Conservation (phyloP, 768 basidiomycete genomes). For the Lactarius sp. region DNA sequence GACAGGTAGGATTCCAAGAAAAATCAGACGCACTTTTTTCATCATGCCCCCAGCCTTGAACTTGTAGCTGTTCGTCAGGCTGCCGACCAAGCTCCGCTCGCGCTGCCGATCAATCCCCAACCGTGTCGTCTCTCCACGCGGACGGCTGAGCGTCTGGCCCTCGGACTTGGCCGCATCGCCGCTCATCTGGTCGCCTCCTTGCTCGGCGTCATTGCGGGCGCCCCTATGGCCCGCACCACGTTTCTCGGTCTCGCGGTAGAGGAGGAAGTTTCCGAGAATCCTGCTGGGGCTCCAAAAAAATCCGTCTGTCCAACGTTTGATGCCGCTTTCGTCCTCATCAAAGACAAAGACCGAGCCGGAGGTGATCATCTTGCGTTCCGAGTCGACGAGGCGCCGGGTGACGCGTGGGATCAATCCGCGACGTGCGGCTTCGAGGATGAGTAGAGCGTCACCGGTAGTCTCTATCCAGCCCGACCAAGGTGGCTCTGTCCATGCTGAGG, state of each 20-base stretch:
- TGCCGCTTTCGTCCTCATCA: constrained; percentile 94
- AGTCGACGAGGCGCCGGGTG: constrained; percentile 85
- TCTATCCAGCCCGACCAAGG: constrained; percentile 96
- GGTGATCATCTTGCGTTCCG: constrained; percentile 89
- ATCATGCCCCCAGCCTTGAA: constrained; percentile 92
- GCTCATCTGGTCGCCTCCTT: constrained; percentile 23
- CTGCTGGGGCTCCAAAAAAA: constrained; percentile 92
- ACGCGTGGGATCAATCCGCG: constrained; percentile 88
- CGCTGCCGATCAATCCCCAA: constrained; percentile 60
- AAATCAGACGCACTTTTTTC: constrained; percentile 76
- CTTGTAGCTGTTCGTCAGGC: constrained; percentile 88
- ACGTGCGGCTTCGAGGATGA: constrained; percentile 91
- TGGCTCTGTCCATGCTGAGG: constrained; percentile 72
- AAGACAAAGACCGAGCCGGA: constrained; percentile 96
- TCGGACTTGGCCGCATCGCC: constrained; percentile 26
- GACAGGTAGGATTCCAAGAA: background rate
- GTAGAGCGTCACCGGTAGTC: constrained; percentile 90
- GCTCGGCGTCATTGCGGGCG: constrained; percentile 40
- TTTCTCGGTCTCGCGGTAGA: constrained; percentile 93
- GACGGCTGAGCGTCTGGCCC: constrained; percentile 49
- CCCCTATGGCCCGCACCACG: constrained; percentile 60
- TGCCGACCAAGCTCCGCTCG: constrained; percentile 82
- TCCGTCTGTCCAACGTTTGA: constrained; percentile 98
- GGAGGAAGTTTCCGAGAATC: constrained; percentile 90
- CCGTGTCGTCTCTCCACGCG: constrained; percentile 48